Percentiles rank a stretch among this genome's conserved stretches.
Conservation (phyloP, 139 green algal genomes). For the Dunaliella sp. region DNA sequence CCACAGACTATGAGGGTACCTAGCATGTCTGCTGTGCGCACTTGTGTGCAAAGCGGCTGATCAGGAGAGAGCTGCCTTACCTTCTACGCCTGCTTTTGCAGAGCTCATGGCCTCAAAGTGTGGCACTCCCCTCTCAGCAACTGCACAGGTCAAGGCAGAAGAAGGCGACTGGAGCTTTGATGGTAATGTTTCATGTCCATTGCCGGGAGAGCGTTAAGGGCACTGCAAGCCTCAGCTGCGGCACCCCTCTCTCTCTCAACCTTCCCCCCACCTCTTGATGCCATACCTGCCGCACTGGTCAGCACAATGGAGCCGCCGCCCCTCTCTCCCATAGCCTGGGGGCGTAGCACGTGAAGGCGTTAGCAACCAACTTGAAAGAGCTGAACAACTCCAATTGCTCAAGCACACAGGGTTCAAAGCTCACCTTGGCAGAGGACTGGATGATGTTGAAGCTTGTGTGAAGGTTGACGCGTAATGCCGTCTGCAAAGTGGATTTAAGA, state of each 20-base stretch:
- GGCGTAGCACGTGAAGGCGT: not conserved
- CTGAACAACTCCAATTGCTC: not conserved
- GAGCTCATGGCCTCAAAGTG: conserved; percentile 2
- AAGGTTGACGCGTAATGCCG: not conserved
- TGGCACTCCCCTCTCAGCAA: not conserved
- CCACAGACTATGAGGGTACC: too few relatives aligned
- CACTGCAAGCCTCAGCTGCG: too few relatives aligned
- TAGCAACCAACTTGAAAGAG: not conserved
- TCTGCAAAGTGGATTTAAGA: not conserved
- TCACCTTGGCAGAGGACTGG: not conserved
- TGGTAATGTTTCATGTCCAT: too few relatives aligned
- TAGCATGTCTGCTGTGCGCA: too few relatives aligned
- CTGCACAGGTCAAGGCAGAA: too few relatives aligned
- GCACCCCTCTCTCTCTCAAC: too few relatives aligned
- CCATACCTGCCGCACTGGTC: not conserved
- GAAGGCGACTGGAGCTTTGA: too few relatives aligned
- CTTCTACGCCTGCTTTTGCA: conserved; percentile 3
- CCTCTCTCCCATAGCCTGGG: not conserved
- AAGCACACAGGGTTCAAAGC: not conserved
- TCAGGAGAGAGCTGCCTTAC: too few relatives aligned
- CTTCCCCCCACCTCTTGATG: too few relatives aligned
- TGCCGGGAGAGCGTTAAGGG: too few relatives aligned
- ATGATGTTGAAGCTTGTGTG: not conserved
- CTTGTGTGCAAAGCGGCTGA: too few relatives aligned
- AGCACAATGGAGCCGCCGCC: conserved; percentile 11